phyloP scores from a whole-genome alignment of 768 basidiomycete species.

The Lactifluus pinguis region DNA sequence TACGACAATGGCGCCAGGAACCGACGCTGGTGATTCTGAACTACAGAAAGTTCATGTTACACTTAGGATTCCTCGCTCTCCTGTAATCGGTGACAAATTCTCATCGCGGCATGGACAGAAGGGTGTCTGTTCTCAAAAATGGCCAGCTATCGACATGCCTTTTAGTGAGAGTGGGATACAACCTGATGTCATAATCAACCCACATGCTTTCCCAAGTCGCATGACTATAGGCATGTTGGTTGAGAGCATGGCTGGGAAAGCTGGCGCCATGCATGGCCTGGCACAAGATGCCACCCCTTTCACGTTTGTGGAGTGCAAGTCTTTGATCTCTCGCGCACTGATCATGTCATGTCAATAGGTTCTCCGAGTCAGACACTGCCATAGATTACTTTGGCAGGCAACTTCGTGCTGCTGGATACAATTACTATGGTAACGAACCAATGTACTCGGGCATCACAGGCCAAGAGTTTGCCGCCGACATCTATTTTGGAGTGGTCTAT shows the following conservation, averaged over 20 bases:
- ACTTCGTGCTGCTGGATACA: conserved; percentile 88
- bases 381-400: conserved; percentile 97
- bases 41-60: conserved; percentile 91
- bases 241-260: conserved; percentile 99
- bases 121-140: conserved; percentile 99
- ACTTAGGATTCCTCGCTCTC: conserved; percentile 85
- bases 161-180: conserved; percentile 99
- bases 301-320: conserved; percentile 49
- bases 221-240: conserved; percentile 99
- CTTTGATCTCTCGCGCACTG: not conserved
- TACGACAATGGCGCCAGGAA: conserved; percentile 38
- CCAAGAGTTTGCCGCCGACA: conserved; percentile 96
- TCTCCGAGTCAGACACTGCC: conserved; percentile 94
- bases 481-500: conserved; percentile 97
- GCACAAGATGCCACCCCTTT: conserved; percentile 99
- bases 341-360: conserved; percentile 37
- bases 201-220: conserved; percentile 97
- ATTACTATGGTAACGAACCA: conserved; percentile 98
- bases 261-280: conserved; percentile 95
- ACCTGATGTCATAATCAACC: conserved; percentile 98
- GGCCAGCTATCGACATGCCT: conserved; percentile 97
- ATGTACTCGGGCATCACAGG: conserved; percentile 99
- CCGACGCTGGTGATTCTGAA: conserved; percentile 80
- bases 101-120: conserved; percentile 99
- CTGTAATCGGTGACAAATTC: conserved; percentile 99